These are phyloP conservation scores for Macrocystidia cucumis DNA, from an alignment of 1,284 basidiomycete species.

Conservation along the genomic window DNA sequence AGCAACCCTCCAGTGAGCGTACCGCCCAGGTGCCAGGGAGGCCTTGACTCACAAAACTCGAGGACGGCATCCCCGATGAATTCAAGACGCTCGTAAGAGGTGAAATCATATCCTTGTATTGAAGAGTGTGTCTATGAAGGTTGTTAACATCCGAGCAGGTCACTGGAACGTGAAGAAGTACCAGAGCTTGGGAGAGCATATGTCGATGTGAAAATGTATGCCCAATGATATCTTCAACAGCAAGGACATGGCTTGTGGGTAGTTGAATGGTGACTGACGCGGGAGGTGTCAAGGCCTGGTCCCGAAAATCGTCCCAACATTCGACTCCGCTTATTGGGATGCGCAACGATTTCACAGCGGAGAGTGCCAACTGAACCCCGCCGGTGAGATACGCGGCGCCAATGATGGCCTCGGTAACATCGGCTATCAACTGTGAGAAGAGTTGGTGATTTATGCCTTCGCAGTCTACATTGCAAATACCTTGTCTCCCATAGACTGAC, in stretches of 20 bases:
- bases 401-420: conserved; percentile 75
- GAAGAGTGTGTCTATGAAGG: conserved; percentile 54
- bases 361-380: conserved; percentile 56
- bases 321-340: conserved; percentile 53
- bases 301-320: conserved; percentile 64
- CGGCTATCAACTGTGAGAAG: conserved; percentile 60
- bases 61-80: conserved; percentile 79
- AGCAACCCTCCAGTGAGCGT: conserved; percentile 5
- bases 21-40: conserved; percentile 2
- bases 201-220: conserved; percentile 51
- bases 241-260: conserved; percentile 34
- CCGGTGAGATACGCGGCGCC: conserved; percentile 71
- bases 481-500: conserved; percentile 72
- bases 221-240: conserved; percentile 57
- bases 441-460: background rate
- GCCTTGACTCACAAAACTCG: conserved; percentile 71
- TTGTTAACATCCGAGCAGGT: conserved; percentile 4
- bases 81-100: conserved; percentile 67
- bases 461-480: conserved; percentile 23
- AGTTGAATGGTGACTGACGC: conserved; percentile 34
- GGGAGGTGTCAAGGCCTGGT: conserved; percentile 35
- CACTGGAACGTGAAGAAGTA: conserved; percentile 22
- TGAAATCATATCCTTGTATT: conserved; percentile 42
- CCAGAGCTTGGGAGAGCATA: conserved; percentile 66
- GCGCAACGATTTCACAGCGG: conserved; percentile 52